Evolutionary conservation across 1,284 basidiomycete genomes (phyloP).

Genomic region (Xerocomus amazonicus): DNA sequence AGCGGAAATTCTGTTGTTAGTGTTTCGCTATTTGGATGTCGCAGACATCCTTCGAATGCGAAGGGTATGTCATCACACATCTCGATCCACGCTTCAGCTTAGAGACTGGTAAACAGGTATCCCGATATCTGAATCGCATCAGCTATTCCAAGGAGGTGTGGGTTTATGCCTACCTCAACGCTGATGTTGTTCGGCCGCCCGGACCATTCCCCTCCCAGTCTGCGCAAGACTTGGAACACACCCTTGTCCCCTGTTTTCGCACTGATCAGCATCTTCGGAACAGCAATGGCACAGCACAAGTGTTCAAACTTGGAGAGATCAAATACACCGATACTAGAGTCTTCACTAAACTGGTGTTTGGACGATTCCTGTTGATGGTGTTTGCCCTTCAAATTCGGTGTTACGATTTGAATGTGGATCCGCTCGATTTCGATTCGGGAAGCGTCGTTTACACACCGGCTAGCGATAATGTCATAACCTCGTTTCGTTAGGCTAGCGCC

Average conservation of each 20-base stretch:
- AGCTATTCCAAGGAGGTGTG: conserved; percentile 10
- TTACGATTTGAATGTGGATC: no score
- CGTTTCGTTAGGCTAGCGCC: conserved; percentile 12
- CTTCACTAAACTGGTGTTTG: no score
- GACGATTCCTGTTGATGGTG: no score
- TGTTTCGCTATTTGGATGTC: background rate
- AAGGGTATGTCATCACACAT: conserved; percentile 6
- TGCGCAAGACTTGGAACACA: background rate
- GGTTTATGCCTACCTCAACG: conserved; percentile 10
- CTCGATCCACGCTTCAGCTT: background rate
- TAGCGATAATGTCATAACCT: no score
- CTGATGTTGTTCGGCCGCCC: background rate
- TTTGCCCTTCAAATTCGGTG: no score
- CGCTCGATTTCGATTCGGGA: no score
- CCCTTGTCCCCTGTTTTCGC: background rate
- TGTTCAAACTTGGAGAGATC: no score
- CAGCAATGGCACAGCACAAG: no score
- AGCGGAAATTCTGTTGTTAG: background rate
- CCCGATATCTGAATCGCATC: conserved; percentile 9
- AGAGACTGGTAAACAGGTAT: conserved; percentile 11
- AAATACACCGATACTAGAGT: no score
- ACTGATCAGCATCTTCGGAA: no score
- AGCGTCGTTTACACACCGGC: no score
- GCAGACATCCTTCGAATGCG: conserved; percentile 6
- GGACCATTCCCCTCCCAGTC: background rate